Evolutionary conservation across 2,329 filamentous ascomycete species (phyloP).

Genomic region (Alternaria triticina): DNA sequence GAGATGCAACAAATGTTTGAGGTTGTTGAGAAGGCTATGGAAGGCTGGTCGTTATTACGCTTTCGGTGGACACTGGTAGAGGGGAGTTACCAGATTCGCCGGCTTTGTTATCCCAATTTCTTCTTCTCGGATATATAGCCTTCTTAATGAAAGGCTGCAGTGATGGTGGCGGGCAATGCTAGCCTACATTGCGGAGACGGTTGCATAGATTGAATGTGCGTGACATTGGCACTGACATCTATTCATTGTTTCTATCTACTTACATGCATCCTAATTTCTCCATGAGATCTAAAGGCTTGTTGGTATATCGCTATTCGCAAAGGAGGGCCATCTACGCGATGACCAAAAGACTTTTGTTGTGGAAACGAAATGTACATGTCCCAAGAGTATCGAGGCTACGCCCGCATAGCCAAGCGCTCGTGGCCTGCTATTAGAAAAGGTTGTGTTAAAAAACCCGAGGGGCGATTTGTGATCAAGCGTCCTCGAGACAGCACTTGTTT

Average conservation of each 20-base stretch:
- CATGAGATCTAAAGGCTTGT: background rate
- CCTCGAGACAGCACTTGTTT: background rate
- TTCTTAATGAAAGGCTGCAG: background rate
- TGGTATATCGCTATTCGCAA: constrained; percentile 2
- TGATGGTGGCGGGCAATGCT: background rate
- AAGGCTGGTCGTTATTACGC: background rate
- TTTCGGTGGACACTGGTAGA: background rate
- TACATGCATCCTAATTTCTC: background rate
- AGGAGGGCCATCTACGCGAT: background rate
- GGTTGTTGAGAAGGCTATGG: background rate
- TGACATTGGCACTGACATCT: background rate
- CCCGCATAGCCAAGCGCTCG: constrained; percentile 5
- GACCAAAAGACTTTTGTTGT: constrained; percentile 1
- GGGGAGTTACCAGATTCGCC: background rate
- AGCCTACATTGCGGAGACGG: background rate
- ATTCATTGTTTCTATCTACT: background rate
- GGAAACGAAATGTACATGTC: background rate
- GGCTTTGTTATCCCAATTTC: background rate
- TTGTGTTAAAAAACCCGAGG: background rate
- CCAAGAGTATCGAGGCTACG: constrained; percentile 1
- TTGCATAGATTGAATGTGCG: background rate
- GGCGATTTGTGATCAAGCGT: background rate
- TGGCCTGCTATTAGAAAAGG: background rate
- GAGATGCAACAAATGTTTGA: background rate
- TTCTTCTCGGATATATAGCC: background rate